Conservation (phyloP, 2,329 filamentous ascomycete species). For the Fusarium sp. region DNA sequence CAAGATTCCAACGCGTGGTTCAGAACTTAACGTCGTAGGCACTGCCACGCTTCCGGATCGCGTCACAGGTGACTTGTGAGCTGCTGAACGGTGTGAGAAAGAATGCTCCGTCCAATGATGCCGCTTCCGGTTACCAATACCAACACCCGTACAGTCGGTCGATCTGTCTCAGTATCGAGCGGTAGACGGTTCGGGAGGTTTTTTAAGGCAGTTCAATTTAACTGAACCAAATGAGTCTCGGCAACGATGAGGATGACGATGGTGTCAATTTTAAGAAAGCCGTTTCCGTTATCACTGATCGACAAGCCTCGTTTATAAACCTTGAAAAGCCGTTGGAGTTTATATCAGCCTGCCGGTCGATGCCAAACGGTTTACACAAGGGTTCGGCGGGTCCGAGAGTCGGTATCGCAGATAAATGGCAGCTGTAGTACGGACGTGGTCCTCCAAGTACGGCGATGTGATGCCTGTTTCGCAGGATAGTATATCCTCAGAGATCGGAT, state of each 20-base stretch:
- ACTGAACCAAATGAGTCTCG: slow-evolving; percentile 24
- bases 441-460: slow-evolving; percentile 16
- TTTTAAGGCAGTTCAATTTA: slow-evolving; percentile 20
- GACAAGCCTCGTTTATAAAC: slow-evolving; percentile 26
- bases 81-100: slow-evolving; percentile 21
- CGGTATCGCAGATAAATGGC: slow-evolving; percentile 6
- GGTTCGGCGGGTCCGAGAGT: slow-evolving; percentile 11
- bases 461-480: slow-evolving; percentile 16
- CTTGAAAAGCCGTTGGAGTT: slow-evolving; percentile 29
- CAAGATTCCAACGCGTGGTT: slow-evolving; percentile 44
- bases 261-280: slow-evolving; percentile 8
- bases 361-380: slow-evolving; percentile 27
- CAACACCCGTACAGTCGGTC: slow-evolving; percentile 27
- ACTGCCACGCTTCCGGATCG: slow-evolving; percentile 41
- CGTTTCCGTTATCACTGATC: slow-evolving; percentile 14
- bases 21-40: slow-evolving; percentile 27
- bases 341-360: slow-evolving; percentile 18
- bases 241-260: slow-evolving; percentile 5
- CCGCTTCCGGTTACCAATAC: slow-evolving; percentile 28
- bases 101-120: slow-evolving; percentile 40
- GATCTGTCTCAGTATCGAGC: slow-evolving; percentile 43
- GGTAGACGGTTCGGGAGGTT: slow-evolving; percentile 23
- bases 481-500: slow-evolving; percentile 6
- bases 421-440: slow-evolving; percentile 25
- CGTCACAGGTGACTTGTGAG: slow-evolving; percentile 34